Percentiles rank a stretch among this genome's conserved stretches.
phyloP scores from a whole-genome alignment of 805 yeast species.

The Metschnikowia corniflorae region DNA sequence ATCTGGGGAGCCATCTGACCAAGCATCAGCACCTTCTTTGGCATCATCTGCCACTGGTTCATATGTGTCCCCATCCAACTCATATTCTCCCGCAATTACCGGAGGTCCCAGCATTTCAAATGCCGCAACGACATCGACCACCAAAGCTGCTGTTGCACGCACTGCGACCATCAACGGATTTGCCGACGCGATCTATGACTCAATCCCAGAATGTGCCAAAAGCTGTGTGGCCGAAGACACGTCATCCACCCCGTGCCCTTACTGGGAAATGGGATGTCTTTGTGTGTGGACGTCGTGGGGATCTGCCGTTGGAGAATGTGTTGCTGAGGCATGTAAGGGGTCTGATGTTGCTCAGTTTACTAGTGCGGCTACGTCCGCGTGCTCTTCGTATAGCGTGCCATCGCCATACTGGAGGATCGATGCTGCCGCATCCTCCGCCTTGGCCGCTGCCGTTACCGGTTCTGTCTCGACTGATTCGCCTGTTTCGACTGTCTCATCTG shows the following conservation, averaged over 20 bases:
- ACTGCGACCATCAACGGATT: slow-evolving; percentile 15
- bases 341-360: slow-evolving; percentile 8
- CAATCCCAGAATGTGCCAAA: slow-evolving; percentile 13
- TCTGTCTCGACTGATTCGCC: neutral
- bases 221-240: slow-evolving; percentile 10
- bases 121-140: neutral
- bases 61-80: neutral
- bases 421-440: slow-evolving; percentile 4
- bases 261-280: slow-evolving; percentile 18
- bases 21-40: neutral
- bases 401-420: slow-evolving; percentile 21
- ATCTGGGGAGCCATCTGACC: neutral
- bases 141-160: slow-evolving; percentile 3
- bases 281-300: slow-evolving; percentile 13
- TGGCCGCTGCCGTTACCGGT: slow-evolving; percentile 6
- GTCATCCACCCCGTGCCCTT: slow-evolving; percentile 12
- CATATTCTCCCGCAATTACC: neutral
- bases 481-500: neutral
- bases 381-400: slow-evolving; percentile 11
- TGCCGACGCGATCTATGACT: slow-evolving; percentile 12
- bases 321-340: slow-evolving; percentile 12
- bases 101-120: neutral
- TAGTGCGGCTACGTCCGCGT: slow-evolving; percentile 11
- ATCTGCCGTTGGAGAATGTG: slow-evolving; percentile 11
- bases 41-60: neutral